Base-by-base conservation (phyloP, 768 basidiomycete genomes). In the Lactarius sp. region DNA sequence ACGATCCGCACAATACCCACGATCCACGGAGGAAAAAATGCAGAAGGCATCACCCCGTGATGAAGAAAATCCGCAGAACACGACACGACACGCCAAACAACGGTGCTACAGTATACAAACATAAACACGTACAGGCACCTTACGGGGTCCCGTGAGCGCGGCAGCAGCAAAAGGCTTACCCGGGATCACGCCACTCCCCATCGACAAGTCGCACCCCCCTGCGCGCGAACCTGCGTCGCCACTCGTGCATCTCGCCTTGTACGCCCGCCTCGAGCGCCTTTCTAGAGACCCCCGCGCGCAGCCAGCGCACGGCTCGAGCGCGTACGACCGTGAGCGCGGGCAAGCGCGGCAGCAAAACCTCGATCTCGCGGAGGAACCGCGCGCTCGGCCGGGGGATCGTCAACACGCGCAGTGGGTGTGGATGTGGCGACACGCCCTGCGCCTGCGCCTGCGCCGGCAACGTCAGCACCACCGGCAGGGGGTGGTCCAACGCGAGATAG, bases 161-260 rank as follows among this genome's bases (percentile, higher is more conserved):
- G 57, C 22, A 59, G 18, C 22, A 6, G 13, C 14, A 7, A 22
- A 22, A 16, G 9, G 47, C 59, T 62, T 59, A 67, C 37, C 41
- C 56, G 14, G 68, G 68, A 61, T 68, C 80, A 64, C 79, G 84
- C 88, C 91, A 92, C 61, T 89, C 84, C 16, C 81, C 79, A 69
- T 93, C 91, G 58, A 92, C 75, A 34, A 93, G 74, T 22, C 79
- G 78, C 52, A 93, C 80, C 1, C 82, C 77, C 69, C 81, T 77
- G 60, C 83, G 77, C 12, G 75, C 76, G 37, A 93, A 76, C 57
- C 86, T 80, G 52, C 81, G 79, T 64, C 79, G 79, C 91, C 91
- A 93, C 61, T 85, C 81, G 66, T 78, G 76, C 83, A 93, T 86
- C 71, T 90, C 87, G 49, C 90, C 91, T 73, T 92, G 90, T 14